A percentile compares a stretch with the other conserved stretches of the same genome.
Conservation (phyloP, 2,329 filamentous ascomycete species). For the Ophiostoma triangulosporum region DNA sequence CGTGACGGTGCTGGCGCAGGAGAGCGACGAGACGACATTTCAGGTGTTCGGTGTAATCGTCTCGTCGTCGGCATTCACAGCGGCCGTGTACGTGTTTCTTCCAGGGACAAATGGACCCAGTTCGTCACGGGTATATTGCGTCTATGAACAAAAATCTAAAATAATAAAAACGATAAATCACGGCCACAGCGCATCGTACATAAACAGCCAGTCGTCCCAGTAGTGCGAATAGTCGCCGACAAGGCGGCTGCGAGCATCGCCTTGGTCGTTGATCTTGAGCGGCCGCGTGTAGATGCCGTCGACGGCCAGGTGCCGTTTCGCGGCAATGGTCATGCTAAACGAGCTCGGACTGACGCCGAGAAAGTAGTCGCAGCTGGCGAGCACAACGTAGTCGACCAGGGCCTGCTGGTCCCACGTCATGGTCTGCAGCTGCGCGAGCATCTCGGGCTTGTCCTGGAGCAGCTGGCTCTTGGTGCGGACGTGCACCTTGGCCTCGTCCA, state of each 20-base stretch:
- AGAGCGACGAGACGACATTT: too few relatives aligned
- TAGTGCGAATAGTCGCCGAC: conserved; percentile 31
- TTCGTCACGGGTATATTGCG: background rate
- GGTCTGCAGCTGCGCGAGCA: conserved; percentile 22
- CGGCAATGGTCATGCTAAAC: conserved; percentile 34
- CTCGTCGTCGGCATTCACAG: too few relatives aligned
- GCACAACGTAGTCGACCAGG: conserved; percentile 28
- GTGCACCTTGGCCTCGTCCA: background rate
- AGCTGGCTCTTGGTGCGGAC: conserved; percentile 26
- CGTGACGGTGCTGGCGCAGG: too few relatives aligned
- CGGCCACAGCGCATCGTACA: conserved; percentile 32
- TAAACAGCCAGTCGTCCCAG: conserved; percentile 35
- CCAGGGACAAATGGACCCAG: too few relatives aligned
- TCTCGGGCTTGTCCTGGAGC: conserved; percentile 16
- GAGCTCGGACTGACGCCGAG: too few relatives aligned
- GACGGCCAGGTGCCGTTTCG: conserved; percentile 30
- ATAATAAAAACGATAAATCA: conserved; percentile 10
- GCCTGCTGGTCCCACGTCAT: conserved; percentile 33
- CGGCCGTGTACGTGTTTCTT: too few relatives aligned
- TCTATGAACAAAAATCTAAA: background rate
- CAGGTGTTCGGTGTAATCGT: too few relatives aligned
- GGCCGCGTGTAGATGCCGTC: conserved; percentile 28
- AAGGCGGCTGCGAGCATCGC: conserved; percentile 29
- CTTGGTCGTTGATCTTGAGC: conserved; percentile 28
- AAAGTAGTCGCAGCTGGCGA: conserved; percentile 28